Evolutionary conservation across 2,329 filamentous ascomycete species (phyloP).

Genomic region (Alternaria brassicae): DNA sequence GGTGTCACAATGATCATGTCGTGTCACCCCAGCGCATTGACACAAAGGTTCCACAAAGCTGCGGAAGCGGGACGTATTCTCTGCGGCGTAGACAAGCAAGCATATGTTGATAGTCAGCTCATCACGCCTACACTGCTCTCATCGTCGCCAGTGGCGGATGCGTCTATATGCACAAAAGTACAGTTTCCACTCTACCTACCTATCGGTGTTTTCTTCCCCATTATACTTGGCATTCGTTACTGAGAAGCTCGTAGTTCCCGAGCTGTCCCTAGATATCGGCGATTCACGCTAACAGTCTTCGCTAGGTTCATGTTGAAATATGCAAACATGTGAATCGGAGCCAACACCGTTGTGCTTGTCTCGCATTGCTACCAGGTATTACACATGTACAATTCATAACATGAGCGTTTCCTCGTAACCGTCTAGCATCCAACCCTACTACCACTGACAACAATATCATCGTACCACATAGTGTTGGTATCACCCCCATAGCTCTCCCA

Average conservation of each 20-base stretch:
- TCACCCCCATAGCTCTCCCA: slow-evolving; percentile 70
- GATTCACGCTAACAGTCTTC: not conserved
- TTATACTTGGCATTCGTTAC: not conserved
- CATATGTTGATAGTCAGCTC: not conserved
- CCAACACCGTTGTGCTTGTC: too few species aligned
- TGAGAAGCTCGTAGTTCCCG: not conserved
- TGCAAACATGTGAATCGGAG: too few species aligned
- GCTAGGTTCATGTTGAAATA: too few species aligned
- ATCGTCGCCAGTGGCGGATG: too few species aligned
- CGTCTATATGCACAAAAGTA: too few species aligned
- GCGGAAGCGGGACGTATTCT: too few species aligned
- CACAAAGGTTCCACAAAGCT: not conserved
- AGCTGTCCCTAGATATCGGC: not conserved
- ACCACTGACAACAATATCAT: slow-evolving; percentile 62
- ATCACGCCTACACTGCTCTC: too few species aligned
- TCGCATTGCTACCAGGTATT: not conserved
- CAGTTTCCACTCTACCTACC: too few species aligned
- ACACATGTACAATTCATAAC: not conserved
- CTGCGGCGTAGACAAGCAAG: not conserved
- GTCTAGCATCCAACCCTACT: slow-evolving; percentile 58
- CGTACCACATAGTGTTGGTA: slow-evolving; percentile 69
- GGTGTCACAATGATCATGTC: not conserved
- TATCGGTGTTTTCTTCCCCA: too few species aligned
- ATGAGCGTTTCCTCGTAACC: not conserved
- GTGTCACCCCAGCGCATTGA: not conserved